Base-by-base conservation (phyloP, 106 monocot species). In the Allium sativum region DNA sequence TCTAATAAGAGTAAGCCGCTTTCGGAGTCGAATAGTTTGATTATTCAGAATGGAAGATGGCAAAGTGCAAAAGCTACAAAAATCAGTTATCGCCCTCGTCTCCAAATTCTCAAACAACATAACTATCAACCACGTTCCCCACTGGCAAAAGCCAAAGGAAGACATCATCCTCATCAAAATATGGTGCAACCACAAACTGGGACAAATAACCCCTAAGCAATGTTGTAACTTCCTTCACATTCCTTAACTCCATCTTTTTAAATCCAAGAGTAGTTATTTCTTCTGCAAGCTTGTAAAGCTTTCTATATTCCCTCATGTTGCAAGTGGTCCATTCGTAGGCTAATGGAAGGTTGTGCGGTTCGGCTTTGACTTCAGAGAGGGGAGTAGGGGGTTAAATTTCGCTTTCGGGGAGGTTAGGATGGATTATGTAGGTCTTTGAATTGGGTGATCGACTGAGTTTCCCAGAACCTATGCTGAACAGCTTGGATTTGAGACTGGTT, bases 371-470 rank as follows among this genome's bases (percentile, higher is more conserved):
- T 31, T 82, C 90, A 6, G 82, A 80, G 18, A 91, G 22, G 0
- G 80, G 77, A 18, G 65, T 82, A 21, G 90, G 82, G 10, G 64
- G 67, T 55, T 90, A 82, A 63, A 90, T 90, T 19, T 79, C 71
- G 45, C 90, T 85, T 48, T 82, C 90, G 44, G 74, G 63, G 18
- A 90, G 64, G 59, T 56, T 52, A 12, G 74, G 8, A n/a, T n/a
- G n/a, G n/a, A 52, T 90, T 72, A 22, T 73, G 79, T 18, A 80
- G 72, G 21, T 90, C 85, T 43, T 68, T 74, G 82, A 90, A 90
- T 48, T 90, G 85, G 15, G 79, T 77, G 12, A 90, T 85, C 10
- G 90, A 85, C 62, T 90, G 90, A 53, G 90, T 90, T 66, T 90
- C 90, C 90, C 90, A 90, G 75, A 90, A 90, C 16, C 70, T 69